Conservation (phyloP, 495 filamentous ascomycete species). For the Penicillium coprophilum region DNA sequence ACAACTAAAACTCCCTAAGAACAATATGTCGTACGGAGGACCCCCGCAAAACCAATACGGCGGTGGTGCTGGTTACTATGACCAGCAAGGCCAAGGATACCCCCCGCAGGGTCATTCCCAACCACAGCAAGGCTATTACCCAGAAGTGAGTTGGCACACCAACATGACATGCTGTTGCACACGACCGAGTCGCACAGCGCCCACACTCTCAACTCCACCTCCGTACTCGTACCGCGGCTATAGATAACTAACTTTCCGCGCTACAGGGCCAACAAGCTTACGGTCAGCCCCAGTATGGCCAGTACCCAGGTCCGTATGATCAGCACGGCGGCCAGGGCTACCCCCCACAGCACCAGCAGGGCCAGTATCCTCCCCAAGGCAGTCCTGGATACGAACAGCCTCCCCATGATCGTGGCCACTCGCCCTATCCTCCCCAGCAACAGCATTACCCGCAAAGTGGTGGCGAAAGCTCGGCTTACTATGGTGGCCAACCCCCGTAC, state of each 20-base stretch:
- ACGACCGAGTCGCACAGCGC: neutral
- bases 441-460: constrained; percentile 29
- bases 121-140: constrained; percentile 33
- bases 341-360: constrained; percentile 24
- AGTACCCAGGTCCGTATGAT: constrained; percentile 20
- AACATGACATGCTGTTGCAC: neutral
- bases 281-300: constrained; percentile 18
- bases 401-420: constrained; percentile 29
- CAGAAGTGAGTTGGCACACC: constrained; percentile 22
- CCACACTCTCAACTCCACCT: neutral
- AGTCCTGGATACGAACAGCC: constrained; percentile 22
- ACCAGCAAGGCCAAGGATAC: constrained; percentile 15
- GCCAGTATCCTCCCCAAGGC: constrained; percentile 18
- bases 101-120: constrained; percentile 21
- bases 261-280: constrained; percentile 24
- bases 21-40: constrained; percentile 23
- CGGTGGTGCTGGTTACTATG: constrained; percentile 18
- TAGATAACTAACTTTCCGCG: constrained; percentile 7
- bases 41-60: constrained; percentile 22
- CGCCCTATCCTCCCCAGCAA: constrained; percentile 34
- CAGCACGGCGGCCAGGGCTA: constrained; percentile 21
- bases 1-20: constrained; percentile 4
- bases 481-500: constrained; percentile 18
- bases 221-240: neutral
- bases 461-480: constrained; percentile 21